Base-by-base conservation (phyloP, 2,329 filamentous ascomycete species). In the Penicillium sp. region DNA sequence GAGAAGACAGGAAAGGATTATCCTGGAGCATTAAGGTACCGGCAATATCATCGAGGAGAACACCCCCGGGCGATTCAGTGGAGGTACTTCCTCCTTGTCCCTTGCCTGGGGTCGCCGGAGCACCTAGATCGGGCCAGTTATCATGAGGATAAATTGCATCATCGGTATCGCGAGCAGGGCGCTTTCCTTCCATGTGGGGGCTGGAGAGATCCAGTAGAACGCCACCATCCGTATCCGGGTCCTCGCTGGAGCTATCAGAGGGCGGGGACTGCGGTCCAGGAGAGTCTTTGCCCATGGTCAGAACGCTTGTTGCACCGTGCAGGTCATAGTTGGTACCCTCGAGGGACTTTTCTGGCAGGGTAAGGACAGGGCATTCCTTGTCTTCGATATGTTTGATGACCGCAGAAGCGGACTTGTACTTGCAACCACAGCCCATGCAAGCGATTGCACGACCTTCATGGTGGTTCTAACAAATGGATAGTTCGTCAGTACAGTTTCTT, bases 381-480 rank as follows among this genome's bases (percentile, higher is more conserved):
- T 75, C 72, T 63, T 87, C 83, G 21, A 86, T 76, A 61, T 87
- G 84, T 16, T 71, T 70, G 55, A 86, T 79, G 39, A 85, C 69
- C 5, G 73, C 72, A 7, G 75, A 71, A 0, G 83, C 82, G 10
- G 75, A 75, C 13, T 69, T 71, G 68, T 84, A 87, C 3, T 72
- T 65, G 10, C 65, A 58, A 5, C 69, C 62, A 65, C 84, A 87
- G 16, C 72, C 73, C 31, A 60, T 57, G 65, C 84, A 87, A 4
- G 67, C 62, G 46, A 86, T 71, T 40, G 78, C 71, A 58, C 84
- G 83, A 6, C 78, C 70, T 7, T 78, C 67, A 10, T 71, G 78
- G 60, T 85, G 83, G 11, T 66, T 69, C 82, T 84, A 45, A 10
- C 13, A 27, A 5, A 23, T 43, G 51, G 29, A 16, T 6, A 2